Evolutionary conservation across 345 rosid genomes (phyloP).

Genomic region (Populus pruinosa): DNA sequence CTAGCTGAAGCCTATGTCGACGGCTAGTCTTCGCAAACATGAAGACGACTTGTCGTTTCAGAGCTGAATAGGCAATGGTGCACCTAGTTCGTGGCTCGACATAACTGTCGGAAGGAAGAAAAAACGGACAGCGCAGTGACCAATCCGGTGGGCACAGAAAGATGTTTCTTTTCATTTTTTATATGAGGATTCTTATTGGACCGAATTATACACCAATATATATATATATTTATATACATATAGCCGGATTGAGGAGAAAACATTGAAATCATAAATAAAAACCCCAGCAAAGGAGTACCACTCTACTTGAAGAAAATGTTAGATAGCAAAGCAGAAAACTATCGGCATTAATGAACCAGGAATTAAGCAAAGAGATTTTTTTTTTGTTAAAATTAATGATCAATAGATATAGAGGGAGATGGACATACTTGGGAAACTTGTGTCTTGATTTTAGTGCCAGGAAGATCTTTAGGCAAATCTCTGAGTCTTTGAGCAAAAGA

Average conservation of each 20-base stretch:
- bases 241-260: background rate
- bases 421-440: constrained; percentile 55
- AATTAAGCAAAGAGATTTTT: background rate
- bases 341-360: background rate
- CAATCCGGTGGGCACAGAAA: background rate
- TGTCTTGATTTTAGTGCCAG: constrained; percentile 58
- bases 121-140: background rate
- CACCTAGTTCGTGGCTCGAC: background rate
- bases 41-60: background rate
- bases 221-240: no score
- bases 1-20: background rate
- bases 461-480: constrained; percentile 68
- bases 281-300: background rate
- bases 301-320: background rate
- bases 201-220: no score
- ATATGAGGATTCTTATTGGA: background rate
- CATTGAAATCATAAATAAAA: background rate
- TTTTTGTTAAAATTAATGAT: background rate
- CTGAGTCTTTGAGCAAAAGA: constrained; percentile 63
- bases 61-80: background rate
- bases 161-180: background rate
- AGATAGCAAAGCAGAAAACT: background rate
- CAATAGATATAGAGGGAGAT: background rate
- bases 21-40: background rate
- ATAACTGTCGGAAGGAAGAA: background rate